phyloP scores from a whole-genome alignment of 2,329 filamentous ascomycete genomes.

The Penicillium crustosum region DNA sequence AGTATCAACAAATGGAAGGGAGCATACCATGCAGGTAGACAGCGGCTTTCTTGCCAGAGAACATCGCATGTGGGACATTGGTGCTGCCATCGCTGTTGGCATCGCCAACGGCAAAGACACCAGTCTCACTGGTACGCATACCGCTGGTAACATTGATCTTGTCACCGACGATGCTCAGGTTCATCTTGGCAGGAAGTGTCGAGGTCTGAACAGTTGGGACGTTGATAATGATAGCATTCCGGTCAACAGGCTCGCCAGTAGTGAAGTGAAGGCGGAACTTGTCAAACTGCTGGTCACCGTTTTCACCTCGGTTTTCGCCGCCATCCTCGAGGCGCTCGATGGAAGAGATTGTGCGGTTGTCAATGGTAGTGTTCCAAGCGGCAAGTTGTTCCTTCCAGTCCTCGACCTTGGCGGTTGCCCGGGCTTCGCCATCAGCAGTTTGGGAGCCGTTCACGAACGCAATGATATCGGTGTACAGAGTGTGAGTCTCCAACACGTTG shows the following conservation, averaged over 20 bases:
- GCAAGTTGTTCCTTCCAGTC: slow-evolving; percentile 53
- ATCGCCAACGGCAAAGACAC: slow-evolving; percentile 61
- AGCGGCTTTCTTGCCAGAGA: slow-evolving; percentile 57
- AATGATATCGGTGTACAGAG: slow-evolving; percentile 56
- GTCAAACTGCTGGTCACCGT: slow-evolving; percentile 49
- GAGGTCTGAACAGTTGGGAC: slow-evolving; percentile 52
- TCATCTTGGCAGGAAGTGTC: slow-evolving; percentile 48
- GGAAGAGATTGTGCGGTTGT: slow-evolving; percentile 55
- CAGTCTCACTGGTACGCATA: slow-evolving; percentile 53
- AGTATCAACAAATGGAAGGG: slow-evolving; percentile 3
- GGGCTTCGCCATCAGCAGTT: slow-evolving; percentile 45
- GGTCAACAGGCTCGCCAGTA: slow-evolving; percentile 47
- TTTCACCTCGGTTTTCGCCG: slow-evolving; percentile 26
- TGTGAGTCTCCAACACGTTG: slow-evolving; percentile 54
- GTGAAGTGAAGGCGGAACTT: slow-evolving; percentile 57
- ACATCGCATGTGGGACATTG: slow-evolving; percentile 63
- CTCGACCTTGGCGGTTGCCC: slow-evolving; percentile 43
- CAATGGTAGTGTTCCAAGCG: slow-evolving; percentile 53
- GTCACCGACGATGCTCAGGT: slow-evolving; percentile 48
- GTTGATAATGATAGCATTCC: slow-evolving; percentile 55
- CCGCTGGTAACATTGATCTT: slow-evolving; percentile 49
- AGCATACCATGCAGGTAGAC: slow-evolving; percentile 58
- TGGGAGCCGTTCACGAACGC: slow-evolving; percentile 62
- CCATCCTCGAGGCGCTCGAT: slow-evolving; percentile 50
- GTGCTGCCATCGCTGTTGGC: slow-evolving; percentile 60